A percentile compares a stretch with the other conserved stretches of the same genome.
These are phyloP conservation scores for Dryas alaskensis DNA, from an alignment of 306 rosid species.

Conservation along the genomic window DNA sequence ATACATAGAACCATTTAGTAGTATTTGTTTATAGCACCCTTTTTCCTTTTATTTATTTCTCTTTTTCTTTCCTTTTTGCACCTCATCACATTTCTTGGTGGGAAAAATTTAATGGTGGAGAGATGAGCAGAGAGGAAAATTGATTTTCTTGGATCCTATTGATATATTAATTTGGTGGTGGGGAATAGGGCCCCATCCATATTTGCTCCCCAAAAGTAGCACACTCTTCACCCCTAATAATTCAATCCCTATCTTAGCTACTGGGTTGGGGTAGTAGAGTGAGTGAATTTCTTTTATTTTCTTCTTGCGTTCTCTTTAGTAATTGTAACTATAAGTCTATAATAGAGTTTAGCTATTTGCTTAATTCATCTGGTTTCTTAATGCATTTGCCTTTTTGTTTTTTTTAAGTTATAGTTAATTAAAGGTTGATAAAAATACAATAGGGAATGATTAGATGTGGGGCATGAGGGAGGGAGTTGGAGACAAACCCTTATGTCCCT, in stretches of 20 bases:
- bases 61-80: not conserved
- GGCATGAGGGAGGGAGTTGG: slow-evolving; percentile 7
- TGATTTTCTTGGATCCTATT: slow-evolving; percentile 36
- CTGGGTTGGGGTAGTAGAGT: not conserved
- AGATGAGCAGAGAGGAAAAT: slow-evolving; percentile 17
- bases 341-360: not conserved
- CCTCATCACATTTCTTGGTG: slow-evolving; percentile 39
- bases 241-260: slow-evolving; percentile 35
- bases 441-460: slow-evolving; percentile 6
- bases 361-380: not conserved
- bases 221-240: slow-evolving; percentile 55
- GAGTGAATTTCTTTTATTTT: not conserved
- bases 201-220: slow-evolving; percentile 96
- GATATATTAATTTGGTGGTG: slow-evolving; percentile 42
- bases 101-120: slow-evolving; percentile 37
- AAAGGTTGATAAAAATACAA: not conserved
- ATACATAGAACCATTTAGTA: slow-evolving; percentile 11
- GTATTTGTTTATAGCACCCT: slow-evolving; percentile 23
- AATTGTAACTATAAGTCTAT: not conserved
- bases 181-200: slow-evolving; percentile 59
- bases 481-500: slow-evolving; percentile 17
- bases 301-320: slow-evolving; percentile 5
- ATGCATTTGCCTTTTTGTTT: not conserved
- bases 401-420: not conserved
- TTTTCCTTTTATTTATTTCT: slow-evolving; percentile 16